Percentiles rank a stretch among this genome's conserved stretches.
Evolutionary conservation across 208 protist species (phyloP).

Genomic region (Trypanosoma boissoni): DNA sequence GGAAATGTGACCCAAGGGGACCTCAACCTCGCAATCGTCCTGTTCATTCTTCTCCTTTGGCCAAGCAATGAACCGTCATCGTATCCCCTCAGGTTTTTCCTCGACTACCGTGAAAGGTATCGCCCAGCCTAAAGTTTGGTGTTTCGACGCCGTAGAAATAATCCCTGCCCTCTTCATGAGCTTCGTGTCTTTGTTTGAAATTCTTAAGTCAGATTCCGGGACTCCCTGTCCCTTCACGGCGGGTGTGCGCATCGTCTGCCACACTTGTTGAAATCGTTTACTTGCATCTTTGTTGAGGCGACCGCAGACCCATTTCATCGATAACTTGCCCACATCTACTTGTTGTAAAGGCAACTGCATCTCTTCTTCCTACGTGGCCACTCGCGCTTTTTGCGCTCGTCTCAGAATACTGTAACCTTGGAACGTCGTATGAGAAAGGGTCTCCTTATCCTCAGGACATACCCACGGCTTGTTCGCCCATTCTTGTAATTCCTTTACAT

Average conservation of each 20-base stretch:
- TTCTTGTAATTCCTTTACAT: background rate
- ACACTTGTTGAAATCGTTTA: background rate
- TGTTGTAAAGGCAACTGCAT: no score
- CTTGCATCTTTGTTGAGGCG: no score
- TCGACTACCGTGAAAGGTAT: background rate
- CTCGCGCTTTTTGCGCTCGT: no score
- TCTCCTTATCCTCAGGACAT: background rate
- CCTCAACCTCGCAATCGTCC: background rate
- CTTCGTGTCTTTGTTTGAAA: background rate
- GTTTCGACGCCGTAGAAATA: background rate
- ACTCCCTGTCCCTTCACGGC: background rate
- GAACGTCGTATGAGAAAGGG: background rate
- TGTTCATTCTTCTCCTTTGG: background rate
- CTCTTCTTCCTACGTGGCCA: no score
- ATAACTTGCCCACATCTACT: no score
- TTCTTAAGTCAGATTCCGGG: background rate
- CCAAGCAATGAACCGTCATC: background rate
- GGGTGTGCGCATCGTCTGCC: background rate
- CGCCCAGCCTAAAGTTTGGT: background rate
- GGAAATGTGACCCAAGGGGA: background rate
- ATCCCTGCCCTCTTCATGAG: background rate
- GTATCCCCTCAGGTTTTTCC: background rate
- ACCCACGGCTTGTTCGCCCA: background rate
- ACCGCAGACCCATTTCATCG: no score
- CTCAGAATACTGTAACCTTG: no score